Evolutionary conservation across 2,329 filamentous ascomycete genomes (phyloP).

Genomic region (Colletotrichum zoysiae): DNA sequence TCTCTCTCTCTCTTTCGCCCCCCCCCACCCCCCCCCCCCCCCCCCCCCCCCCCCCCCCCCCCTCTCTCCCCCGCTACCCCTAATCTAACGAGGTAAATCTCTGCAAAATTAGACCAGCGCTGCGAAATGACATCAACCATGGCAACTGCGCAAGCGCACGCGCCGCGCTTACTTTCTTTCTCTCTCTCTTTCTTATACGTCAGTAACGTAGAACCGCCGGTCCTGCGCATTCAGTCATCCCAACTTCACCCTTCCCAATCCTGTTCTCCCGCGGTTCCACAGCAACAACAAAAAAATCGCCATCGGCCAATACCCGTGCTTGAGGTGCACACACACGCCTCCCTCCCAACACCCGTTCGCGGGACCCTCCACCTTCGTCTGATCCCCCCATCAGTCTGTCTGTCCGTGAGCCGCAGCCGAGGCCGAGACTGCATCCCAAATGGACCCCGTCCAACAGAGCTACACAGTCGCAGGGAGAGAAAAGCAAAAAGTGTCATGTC

Average conservation of each 20-base stretch:
- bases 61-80: not conserved
- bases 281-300: not conserved
- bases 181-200: not conserved
- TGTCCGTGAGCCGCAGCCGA: not conserved
- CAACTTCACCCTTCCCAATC: not conserved
- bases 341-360: not conserved
- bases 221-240: not conserved
- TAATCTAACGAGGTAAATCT: slow-evolving; percentile 5
- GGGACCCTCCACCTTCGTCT: slow-evolving; percentile 2
- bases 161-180: not conserved
- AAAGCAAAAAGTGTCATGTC: not conserved
- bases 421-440: not conserved
- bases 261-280: not conserved
- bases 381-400: not conserved
- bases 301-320: not conserved
- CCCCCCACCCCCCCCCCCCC: too few relatives aligned
- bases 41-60: not conserved
- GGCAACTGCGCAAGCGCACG: not conserved
- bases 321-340: too few relatives aligned
- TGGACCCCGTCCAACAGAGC: not conserved
- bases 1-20: not conserved
- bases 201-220: not conserved
- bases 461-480: not conserved
- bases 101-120: slow-evolving; percentile 6
- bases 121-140: slow-evolving; percentile 10